phyloP scores from a whole-genome alignment of 2,329 filamentous ascomycete species.

The Neofusicoccum cordaticola region DNA sequence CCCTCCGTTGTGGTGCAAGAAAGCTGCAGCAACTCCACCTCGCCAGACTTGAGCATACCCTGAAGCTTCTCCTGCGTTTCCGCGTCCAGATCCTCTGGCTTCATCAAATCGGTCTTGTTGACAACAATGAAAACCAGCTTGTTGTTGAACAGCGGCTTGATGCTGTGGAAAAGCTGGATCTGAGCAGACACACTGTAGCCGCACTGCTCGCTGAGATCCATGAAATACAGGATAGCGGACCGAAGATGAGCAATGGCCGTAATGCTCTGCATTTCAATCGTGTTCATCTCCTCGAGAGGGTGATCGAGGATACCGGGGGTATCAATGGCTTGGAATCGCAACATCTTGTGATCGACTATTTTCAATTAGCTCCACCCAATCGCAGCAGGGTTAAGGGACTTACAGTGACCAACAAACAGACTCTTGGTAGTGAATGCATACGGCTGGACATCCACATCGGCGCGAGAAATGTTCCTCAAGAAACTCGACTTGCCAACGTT shows the following conservation, averaged over 20 bases:
- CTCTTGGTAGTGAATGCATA: constrained; percentile 99
- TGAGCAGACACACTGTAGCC: constrained; percentile 91
- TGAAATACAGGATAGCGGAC: constrained; percentile 94
- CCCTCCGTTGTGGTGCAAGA: constrained; percentile 95
- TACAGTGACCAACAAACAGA: constrained; percentile 87
- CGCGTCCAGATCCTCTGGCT: constrained; percentile 79
- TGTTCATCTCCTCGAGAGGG: constrained; percentile 98
- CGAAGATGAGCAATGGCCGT: constrained; percentile 96
- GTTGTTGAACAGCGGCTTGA: constrained; percentile 95
- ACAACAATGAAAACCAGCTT: constrained; percentile 95
- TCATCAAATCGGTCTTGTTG: constrained; percentile 95
- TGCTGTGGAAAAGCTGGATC: constrained; percentile 91
- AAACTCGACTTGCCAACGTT: constrained; percentile 98
- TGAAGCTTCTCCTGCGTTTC: constrained; percentile 77
- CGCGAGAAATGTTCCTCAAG: constrained; percentile 83
- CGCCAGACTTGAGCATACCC: constrained; percentile 75
- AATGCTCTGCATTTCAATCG: constrained; percentile 98
- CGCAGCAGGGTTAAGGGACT: not conserved
- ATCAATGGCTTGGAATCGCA: constrained; percentile 89
- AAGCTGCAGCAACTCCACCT: constrained; percentile 88
- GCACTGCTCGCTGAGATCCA: constrained; percentile 96
- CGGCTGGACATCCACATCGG: constrained; percentile 94
- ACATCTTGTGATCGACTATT: constrained; percentile 85
- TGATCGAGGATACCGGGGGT: constrained; percentile 98
- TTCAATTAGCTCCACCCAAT: constrained; percentile 70